These are phyloP conservation scores for Dioscorea dumetorum DNA, from an alignment of 106 monocot species.

Conservation along the genomic window DNA sequence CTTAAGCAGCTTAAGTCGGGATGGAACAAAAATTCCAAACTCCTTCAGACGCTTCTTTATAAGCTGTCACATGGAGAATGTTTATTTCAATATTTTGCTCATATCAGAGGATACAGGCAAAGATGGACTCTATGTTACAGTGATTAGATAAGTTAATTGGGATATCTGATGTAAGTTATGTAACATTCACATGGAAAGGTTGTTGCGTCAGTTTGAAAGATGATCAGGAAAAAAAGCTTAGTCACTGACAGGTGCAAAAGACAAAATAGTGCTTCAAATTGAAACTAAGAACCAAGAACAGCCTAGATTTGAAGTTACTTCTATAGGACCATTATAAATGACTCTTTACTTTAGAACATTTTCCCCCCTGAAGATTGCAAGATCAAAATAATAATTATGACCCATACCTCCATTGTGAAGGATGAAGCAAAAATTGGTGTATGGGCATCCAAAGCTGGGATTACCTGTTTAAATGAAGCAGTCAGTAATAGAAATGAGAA, in stretches of 20 bases:
- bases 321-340: not conserved
- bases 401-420: conserved; percentile 92
- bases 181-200: too few relatives aligned
- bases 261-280: too few relatives aligned
- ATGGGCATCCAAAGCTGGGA: conserved; percentile 87
- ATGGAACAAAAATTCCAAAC: conserved; percentile 80
- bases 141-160: too few relatives aligned
- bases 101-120: too few relatives aligned
- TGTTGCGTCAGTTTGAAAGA: too few relatives aligned
- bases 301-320: too few relatives aligned
- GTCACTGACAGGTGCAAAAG: too few relatives aligned
- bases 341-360: not conserved
- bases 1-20: conserved; percentile 79
- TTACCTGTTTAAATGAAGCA: conserved; percentile 54
- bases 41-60: conserved; percentile 98
- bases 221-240: too few relatives aligned
- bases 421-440: conserved; percentile 95
- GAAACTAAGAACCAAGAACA: too few relatives aligned
- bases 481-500: conserved; percentile 3
- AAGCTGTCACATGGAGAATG: conserved; percentile 36
- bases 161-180: too few relatives aligned
- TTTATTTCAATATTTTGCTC: too few relatives aligned
- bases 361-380: not conserved
- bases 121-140: too few relatives aligned
- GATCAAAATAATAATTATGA: not conserved